Evolutionary conservation across 345 rosid genomes (phyloP).

Genomic region (Eucalyptus coolabah): DNA sequence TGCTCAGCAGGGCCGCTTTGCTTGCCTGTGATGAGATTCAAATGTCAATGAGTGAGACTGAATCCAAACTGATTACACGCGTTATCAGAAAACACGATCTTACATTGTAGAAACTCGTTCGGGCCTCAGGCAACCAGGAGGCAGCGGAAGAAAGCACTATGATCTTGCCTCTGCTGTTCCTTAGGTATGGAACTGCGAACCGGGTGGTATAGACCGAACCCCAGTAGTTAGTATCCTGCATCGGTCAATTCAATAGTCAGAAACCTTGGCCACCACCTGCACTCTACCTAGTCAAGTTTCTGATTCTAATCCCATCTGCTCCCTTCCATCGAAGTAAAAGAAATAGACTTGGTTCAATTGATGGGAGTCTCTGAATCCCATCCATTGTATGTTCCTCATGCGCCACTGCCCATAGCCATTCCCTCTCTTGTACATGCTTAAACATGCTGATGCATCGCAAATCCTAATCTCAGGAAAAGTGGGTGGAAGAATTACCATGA

Average conservation of each 20-base stretch:
- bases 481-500: conserved; percentile 21
- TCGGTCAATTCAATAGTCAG: not conserved
- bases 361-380: not conserved
- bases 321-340: not conserved
- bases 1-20: conserved; percentile 18
- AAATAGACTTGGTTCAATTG: not conserved
- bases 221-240: conserved; percentile 39
- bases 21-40: conserved; percentile 6
- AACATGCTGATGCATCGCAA: not conserved
- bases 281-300: not conserved
- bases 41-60: not conserved
- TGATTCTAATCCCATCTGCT: not conserved
- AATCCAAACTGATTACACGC: not conserved
- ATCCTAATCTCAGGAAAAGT: not conserved
- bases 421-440: not conserved
- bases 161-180: conserved; percentile 32
- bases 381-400: not conserved
- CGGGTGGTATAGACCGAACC: conserved; percentile 23
- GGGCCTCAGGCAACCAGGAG: conserved; percentile 9
- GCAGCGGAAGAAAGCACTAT: conserved; percentile 9
- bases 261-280: not conserved
- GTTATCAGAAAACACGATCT: not conserved
- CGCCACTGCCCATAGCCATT: not conserved
- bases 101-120: conserved; percentile 18
- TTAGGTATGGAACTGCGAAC: conserved; percentile 35